Evolutionary conservation across 225 moss, liverwort and hornwort genomes (phyloP), one percentile per base, ranked within the genome.

Genomic region (Bryoerythrophyllum caledonicum): DNA sequence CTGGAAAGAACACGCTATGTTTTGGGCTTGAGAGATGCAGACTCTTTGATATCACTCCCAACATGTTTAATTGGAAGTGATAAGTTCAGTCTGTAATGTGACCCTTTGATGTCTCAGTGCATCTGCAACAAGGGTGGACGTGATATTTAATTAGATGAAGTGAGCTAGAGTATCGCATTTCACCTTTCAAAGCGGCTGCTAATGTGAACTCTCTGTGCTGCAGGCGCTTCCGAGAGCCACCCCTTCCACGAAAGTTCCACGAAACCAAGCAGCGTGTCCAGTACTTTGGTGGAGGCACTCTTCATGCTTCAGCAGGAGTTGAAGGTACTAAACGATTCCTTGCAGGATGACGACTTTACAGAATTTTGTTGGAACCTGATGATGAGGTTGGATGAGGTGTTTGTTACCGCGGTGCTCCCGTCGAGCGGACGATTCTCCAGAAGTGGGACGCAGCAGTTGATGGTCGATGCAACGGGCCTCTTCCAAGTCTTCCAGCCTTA

Each of bases 401-500:
- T 99, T 65, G 78, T 92, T 27, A 80, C 58, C 73, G 80, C 59
- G 6, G 60, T 99, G 24, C 88, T 91, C 28, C 76, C 95, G 16
- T 75, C 76, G 8, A 88, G 83, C 27, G 63, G 86, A 28, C 81
- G 80, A 69, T 93, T 92, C 75, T 77, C 92, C 49, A 88, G 85
- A 74, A 76, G 73, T 75, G 99, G 99, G 46, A 83, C 86, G n/a
- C 89, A 82, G 86, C 99, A 99, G 79, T 83, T 99, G 78, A 82
- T 84, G 63, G 86, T 89, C 67, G 99, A 99, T 75, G 79, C 83
- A 49, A 84, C 83, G 21, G 88, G 84, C 20, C 82, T 99, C 62
- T 90, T 99, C 78, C 74, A 86, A 69, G 80, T 99, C 21, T 95
- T 99, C 68, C 90, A 89, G 67, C 90, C 95, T 2, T 93, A 78